Evolutionary conservation across 1,139 yeast species (phyloP).

Genomic region (Insectozyma bohioensis): DNA sequence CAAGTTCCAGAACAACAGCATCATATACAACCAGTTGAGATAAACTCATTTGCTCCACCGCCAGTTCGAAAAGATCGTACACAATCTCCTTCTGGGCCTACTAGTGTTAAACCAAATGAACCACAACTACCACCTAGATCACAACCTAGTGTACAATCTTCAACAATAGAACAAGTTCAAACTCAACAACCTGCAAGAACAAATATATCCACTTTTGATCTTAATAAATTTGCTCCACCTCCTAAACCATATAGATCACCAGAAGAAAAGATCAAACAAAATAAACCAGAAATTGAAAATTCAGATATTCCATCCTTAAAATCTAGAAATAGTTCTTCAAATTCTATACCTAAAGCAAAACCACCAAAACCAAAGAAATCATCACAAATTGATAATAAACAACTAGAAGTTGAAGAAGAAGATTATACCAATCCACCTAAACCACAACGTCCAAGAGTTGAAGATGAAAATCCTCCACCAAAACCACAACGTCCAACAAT

Average conservation of each 20-base stretch:
- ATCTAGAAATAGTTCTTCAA: neutral
- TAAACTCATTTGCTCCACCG: constrained; percentile 47
- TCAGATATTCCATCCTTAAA: no score
- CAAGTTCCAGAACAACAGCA: constrained; percentile 1
- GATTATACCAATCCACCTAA: constrained; percentile 7
- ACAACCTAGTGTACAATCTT: constrained; percentile 1
- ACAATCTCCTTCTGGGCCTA: constrained; percentile 14
- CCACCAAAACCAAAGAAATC: constrained; percentile 15
- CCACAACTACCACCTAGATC: constrained; percentile 6
- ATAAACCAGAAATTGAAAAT: neutral
- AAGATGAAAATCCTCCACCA: constrained; percentile 9
- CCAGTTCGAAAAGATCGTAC: constrained; percentile 20
- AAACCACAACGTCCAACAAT: constrained; percentile 8
- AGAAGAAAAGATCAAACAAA: constrained; percentile 3
- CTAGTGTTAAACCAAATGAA: no score
- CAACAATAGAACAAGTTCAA: constrained; percentile 4
- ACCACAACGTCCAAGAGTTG: constrained; percentile 9
- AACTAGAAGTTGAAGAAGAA: constrained; percentile 1
- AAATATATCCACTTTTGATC: constrained; percentile 2
- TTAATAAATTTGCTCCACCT: constrained; percentile 15
- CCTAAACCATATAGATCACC: constrained; percentile 16
- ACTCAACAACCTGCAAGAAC: constrained; percentile 8
- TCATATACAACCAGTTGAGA: constrained; percentile 42
- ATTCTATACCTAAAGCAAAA: constrained; percentile 6
- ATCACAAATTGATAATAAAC: constrained; percentile 4